phyloP scores from a whole-genome alignment of 2,329 filamentous ascomycete species.

The Phaeophleospora eucalypticola region DNA sequence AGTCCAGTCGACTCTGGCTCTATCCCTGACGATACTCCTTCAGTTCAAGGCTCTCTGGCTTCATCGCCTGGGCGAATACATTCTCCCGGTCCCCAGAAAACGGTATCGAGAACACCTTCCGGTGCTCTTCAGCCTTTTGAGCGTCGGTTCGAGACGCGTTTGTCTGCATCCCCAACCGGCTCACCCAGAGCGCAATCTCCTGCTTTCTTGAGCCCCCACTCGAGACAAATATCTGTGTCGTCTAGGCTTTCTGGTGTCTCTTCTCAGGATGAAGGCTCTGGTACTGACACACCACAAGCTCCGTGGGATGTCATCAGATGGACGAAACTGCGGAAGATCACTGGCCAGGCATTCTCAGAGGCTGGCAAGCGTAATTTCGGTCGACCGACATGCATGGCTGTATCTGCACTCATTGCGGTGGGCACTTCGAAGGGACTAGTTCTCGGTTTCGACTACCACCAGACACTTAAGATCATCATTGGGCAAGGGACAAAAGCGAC shows the following conservation, averaged over 20 bases:
- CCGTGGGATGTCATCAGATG: slow-evolving; percentile 97
- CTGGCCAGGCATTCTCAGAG: slow-evolving; percentile 86
- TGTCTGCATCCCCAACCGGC: slow-evolving; percentile 59
- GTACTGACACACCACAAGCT: slow-evolving; percentile 55
- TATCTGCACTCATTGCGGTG: slow-evolving; percentile 82
- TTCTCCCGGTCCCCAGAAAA: slow-evolving; percentile 56
- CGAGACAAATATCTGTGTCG: slow-evolving; percentile 55
- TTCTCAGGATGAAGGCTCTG: slow-evolving; percentile 57
- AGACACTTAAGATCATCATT: slow-evolving; percentile 89
- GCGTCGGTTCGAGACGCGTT: slow-evolving; percentile 83
- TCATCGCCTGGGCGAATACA: slow-evolving; percentile 70
- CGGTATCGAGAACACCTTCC: slow-evolving; percentile 64
- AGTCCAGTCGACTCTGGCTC: slow-evolving; percentile 71
- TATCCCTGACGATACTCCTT: slow-evolving; percentile 78
- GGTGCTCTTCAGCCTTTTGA: slow-evolving; percentile 91
- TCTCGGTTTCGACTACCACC: slow-evolving; percentile 94
- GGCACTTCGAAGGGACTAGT: slow-evolving; percentile 94
- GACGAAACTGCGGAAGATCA: slow-evolving; percentile 88
- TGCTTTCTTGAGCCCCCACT: slow-evolving; percentile 70
- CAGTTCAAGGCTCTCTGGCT: slow-evolving; percentile 60
- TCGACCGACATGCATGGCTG: slow-evolving; percentile 79
- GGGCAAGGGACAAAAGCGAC: slow-evolving; percentile 90
- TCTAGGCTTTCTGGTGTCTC: slow-evolving; percentile 59
- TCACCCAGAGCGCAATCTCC: slow-evolving; percentile 72
- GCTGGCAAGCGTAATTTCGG: slow-evolving; percentile 89